Conservation (phyloP, 2,329 filamentous ascomycete genomes). For the Colletotrichum kahawae region DNA sequence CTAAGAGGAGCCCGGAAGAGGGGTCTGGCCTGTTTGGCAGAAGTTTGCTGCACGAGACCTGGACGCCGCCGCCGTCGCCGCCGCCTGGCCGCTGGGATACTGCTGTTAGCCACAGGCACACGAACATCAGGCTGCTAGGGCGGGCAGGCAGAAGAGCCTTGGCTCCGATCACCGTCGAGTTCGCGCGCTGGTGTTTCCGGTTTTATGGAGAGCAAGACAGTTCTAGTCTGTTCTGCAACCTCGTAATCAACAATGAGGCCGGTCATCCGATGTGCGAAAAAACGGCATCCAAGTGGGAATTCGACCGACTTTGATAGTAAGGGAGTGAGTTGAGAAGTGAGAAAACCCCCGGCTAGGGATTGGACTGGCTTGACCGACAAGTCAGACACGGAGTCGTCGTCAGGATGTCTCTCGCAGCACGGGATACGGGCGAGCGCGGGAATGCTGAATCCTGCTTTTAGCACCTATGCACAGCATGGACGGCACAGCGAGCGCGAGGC, state of each 20-base stretch:
- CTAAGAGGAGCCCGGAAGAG: background rate
- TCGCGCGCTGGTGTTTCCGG: background rate
- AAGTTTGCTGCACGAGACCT: conserved; percentile 1
- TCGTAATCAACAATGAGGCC: conserved; percentile 19
- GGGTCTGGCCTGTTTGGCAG: background rate
- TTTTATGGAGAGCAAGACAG: conserved; percentile 14
- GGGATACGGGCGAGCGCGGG: conserved; percentile 1
- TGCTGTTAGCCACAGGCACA: background rate
- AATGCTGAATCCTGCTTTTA: background rate
- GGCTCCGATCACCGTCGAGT: background rate
- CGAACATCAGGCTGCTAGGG: background rate
- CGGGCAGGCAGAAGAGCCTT: background rate
- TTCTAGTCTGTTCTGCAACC: conserved; percentile 15
- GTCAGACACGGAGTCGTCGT: conserved; percentile 4
- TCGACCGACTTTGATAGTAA: background rate
- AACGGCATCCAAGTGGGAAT: conserved; percentile 4
- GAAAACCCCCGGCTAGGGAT: background rate
- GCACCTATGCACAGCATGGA: background rate
- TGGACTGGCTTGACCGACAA: background rate
- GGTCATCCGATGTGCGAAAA: conserved; percentile 14
- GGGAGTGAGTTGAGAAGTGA: background rate
- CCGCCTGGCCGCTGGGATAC: background rate
- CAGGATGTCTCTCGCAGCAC: background rate
- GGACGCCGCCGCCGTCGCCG: background rate
- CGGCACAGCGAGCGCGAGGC: background rate